Base-by-base conservation (phyloP, 768 basidiomycete species). In the Tulasnella sp. region DNA sequence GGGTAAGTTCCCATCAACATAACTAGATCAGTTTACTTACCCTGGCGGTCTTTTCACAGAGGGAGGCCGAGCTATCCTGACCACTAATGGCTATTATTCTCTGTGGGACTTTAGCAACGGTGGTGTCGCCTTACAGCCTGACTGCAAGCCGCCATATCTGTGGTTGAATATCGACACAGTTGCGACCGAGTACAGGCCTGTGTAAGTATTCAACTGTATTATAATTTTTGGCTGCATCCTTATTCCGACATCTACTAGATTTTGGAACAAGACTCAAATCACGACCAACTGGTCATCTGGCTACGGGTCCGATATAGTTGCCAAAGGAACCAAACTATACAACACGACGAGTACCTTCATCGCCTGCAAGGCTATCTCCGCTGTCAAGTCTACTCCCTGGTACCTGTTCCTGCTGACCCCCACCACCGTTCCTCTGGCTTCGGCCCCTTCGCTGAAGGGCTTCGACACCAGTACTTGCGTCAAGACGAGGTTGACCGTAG, bases 41-140 rank as follows among this genome's bases (percentile, higher is more conserved):
- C 4, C n/a, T 10, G 24, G 8, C n/a, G 3, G 52, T 4, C n/a
- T 12, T 24, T 24, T n/a, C 21, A 9, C 24, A n/a, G 10, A 68
- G 62, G 31, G 9, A n/a, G 62, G 62, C 34, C 62, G 62, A 27
- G 62, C 62, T 18, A 31, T 10, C 12, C 19, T 68, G 27, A 36
- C 34, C 27, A 16, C 5, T 27, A 68, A 34, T 34, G 62, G 62
- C 34, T 27, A 24, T 16, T 68, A 68, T 68, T 68, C 62, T 14
- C 62, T 68, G 9, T 68, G 62, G 62, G 62, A 68, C 62, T 68
- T 68, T 34, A 68, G 62, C 62, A 68, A 68, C 34, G 62, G 62
- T 36, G 62, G 62, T 12, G 62, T 68, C 31, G 62, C 4, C 27
- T 2, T 14, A 34, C 4, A 68, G 34, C 62, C 62, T 68, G 62